A percentile compares a stretch with the other conserved stretches of the same genome.
Conservation (phyloP, 1,139 yeast genomes). For the Meyerozyma carpophila region DNA sequence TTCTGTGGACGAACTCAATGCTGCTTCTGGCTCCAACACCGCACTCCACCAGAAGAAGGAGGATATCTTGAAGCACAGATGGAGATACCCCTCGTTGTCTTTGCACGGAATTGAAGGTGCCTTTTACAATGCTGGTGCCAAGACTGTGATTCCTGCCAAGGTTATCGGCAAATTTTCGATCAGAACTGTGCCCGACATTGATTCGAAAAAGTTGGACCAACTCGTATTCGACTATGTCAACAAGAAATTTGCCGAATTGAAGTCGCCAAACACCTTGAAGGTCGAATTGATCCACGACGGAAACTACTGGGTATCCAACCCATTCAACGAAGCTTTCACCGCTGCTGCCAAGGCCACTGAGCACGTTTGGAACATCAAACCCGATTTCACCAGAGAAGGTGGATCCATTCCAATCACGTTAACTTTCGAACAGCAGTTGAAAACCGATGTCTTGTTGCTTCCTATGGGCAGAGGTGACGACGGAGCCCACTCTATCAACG, state of each 20-base stretch:
- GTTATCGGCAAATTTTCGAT: conserved; percentile 93
- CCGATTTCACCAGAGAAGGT: conserved; percentile 97
- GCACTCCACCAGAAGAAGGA: conserved; percentile 72
- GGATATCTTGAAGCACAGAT: conserved; percentile 90
- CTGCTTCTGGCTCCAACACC: conserved; percentile 84
- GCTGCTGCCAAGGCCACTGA: conserved; percentile 95
- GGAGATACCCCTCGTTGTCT: conserved; percentile 97
- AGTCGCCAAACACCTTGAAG: conserved; percentile 68
- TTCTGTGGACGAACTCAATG: conserved; percentile 76
- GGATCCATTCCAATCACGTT: conserved; percentile 96
- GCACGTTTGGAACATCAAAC: conserved; percentile 90
- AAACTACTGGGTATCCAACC: conserved; percentile 93
- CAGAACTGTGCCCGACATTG: conserved; percentile 94
- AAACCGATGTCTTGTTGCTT: conserved; percentile 78
- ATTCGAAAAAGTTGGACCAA: conserved; percentile 70
- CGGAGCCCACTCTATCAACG: conserved; percentile 98
- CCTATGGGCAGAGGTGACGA: conserved; percentile 99
- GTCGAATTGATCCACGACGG: conserved; percentile 90
- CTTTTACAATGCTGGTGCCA: conserved; percentile 90
- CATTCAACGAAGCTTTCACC: conserved; percentile 84
- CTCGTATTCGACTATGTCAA: conserved; percentile 69
- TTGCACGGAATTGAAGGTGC: conserved; percentile 98
- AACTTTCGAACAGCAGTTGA: conserved; percentile 81
- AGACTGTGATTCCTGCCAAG: conserved; percentile 95
- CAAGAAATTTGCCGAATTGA: conserved; percentile 56